phyloP scores from a whole-genome alignment of 495 filamentous ascomycete species.

The Pseudevernia furfuracea region DNA sequence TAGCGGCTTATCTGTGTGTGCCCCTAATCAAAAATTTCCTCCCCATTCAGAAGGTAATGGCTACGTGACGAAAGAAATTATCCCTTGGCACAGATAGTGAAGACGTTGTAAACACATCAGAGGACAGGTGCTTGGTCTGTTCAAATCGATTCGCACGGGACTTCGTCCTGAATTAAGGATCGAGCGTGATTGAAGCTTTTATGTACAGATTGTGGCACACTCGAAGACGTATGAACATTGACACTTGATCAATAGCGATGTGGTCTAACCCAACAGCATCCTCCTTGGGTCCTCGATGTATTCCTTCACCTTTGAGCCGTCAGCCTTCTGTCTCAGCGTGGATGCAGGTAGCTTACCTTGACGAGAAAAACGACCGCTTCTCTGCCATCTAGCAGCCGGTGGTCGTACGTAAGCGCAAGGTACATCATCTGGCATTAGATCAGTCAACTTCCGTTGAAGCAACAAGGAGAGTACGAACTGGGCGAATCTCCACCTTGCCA shows the following conservation, averaged over 20 bases:
- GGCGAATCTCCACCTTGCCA: slow-evolving; percentile 86
- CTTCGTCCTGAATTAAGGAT: neutral
- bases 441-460: neutral
- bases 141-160: neutral
- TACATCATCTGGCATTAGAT: slow-evolving; percentile 79
- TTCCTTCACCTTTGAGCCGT: slow-evolving; percentile 60
- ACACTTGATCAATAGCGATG: neutral
- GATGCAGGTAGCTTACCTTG: slow-evolving; percentile 47
- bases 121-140: neutral
- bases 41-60: too few relatives aligned
- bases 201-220: slow-evolving; percentile 6
- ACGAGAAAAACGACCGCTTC: slow-evolving; percentile 96
- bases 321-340: slow-evolving; percentile 15
- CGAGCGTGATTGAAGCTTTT: slow-evolving; percentile 4
- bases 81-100: too few relatives aligned
- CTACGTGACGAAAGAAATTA: too few relatives aligned
- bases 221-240: neutral
- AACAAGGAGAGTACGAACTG: slow-evolving; percentile 42
- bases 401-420: slow-evolving; percentile 93
- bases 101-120: too few relatives aligned
- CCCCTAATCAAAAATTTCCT: too few relatives aligned
- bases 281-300: slow-evolving; percentile 94
- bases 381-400: slow-evolving; percentile 87
- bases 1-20: too few relatives aligned
- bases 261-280: slow-evolving; percentile 64